phyloP scores from a whole-genome alignment of 768 basidiomycete species.

The Trametes maxima region DNA sequence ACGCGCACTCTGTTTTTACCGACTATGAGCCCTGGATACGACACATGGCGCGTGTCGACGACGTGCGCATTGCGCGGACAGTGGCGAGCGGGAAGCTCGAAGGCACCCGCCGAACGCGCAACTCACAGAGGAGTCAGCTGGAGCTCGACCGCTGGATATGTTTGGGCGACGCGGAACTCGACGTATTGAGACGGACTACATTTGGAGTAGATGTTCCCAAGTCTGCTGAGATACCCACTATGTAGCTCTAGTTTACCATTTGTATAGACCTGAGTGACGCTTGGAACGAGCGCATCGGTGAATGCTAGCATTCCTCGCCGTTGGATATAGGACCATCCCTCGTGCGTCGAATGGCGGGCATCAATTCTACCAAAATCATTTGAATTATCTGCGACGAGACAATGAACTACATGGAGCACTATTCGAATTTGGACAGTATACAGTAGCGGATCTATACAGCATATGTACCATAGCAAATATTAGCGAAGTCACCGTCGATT shows the following conservation, averaged over 20 bases:
- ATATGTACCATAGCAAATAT: neutral
- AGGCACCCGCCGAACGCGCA: conserved; percentile 21
- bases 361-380: too few species aligned
- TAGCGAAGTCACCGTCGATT: neutral
- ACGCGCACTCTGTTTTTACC: conserved; percentile 7
- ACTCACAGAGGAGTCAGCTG: conserved; percentile 20
- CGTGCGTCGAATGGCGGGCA: too few species aligned
- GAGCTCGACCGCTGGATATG: neutral
- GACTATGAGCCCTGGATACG: conserved; percentile 27
- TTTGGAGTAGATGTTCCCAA: neutral
- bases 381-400: too few species aligned
- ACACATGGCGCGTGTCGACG: conserved; percentile 22
- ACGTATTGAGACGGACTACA: conserved; percentile 10
- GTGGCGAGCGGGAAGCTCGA: conserved; percentile 11
- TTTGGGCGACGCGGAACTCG: conserved; percentile 6
- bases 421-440: neutral
- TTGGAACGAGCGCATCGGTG: too few species aligned
- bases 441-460: neutral
- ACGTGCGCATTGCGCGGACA: conserved; percentile 3
- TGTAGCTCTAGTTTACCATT: neutral
- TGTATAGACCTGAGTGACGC: too few species aligned
- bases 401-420: neutral
- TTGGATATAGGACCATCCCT: too few species aligned
- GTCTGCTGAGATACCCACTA: neutral
- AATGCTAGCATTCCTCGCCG: too few species aligned